Evolutionary conservation across 2,329 filamentous ascomycete genomes (phyloP), one percentile per base, ranked within the genome.

Genomic region (Fusarium aywerte): DNA sequence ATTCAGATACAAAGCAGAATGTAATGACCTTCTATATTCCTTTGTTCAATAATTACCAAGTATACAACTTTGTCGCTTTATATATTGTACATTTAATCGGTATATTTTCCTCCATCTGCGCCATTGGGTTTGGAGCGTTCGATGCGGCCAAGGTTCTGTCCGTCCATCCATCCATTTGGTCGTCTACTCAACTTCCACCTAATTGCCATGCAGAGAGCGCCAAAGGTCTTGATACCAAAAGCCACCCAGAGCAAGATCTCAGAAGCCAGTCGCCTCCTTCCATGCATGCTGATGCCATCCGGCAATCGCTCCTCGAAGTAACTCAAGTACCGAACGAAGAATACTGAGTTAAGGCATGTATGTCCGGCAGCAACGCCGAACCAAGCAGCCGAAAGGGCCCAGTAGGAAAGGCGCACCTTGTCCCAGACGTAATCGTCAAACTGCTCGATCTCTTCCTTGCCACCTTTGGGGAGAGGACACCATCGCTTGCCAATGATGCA

Each of bases 341-440:
- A 50, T 3, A 59, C 43, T 1, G 71, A 61, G n/a, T 59, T 55
- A 5, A 73, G 20, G 7, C 61, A 63, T 36, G 57, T 51, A 12
- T 74, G 65, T 6, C 47, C 21, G 7, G 72, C 70, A 13, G 72
- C 60, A 10, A 65, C 18, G 33, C 56, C 43, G 32, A 74, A 72
- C 38, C 61, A 70, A 13, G 44, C 44, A 1, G 69, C 62, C 23
- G 65, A 60, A 42, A 72, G 21, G n/a, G n/a, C 48, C 72, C 72
- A 74, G 55, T 71, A 74, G 1, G 44, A 33, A 29, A 71, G 27
- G 5, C 72, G 72, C 8, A 74, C 58, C 44, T 69, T 73, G 55
- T 74, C 72, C 72, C 72, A 74, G 2, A 58, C 52, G 25, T 66
- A 65, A 25, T 72, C 72, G 12, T 74, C 72, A 15, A 70, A 61